Base-by-base conservation (phyloP, 352 stramenopile genomes). In the Elongisporangium senticosum region DNA sequence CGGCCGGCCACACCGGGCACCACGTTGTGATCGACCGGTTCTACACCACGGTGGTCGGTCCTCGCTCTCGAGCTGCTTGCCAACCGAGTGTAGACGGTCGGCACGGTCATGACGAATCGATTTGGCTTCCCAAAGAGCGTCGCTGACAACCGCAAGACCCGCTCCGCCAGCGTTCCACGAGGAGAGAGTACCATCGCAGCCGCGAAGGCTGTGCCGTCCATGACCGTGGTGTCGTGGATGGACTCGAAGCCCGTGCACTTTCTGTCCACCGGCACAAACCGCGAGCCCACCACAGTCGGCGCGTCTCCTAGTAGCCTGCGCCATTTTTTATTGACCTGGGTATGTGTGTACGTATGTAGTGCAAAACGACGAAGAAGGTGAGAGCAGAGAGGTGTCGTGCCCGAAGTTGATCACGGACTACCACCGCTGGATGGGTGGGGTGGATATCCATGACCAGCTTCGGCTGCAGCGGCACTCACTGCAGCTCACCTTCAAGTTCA, bases 391-490 rank as follows among this genome's bases (percentile, higher is more conserved):
- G 28, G 51, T 64, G 4, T 51, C 59, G 2, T 43, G 37, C 7
- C 59, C 64, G 14, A 62, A 58, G 17, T 26, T 58, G 2, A 53
- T 64, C 7, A 23, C n/a, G 6, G 61, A 68, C 43, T 68, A 68
- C 14, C 65, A 68, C 10, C 23, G 48, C 17, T 68, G 55, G 52
- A 72, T 68, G 61, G 65, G 59, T 15, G 55, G 62, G 37, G 64
- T 71, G 13, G 56, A 71, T 28, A 17, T 71, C 3, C 56, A 62
- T 49, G 63, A 70, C 48, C 63, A 70, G 47, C 58, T 70, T 21
- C n/a, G n/a, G n/a, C n/a, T n/a, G n/a, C n/a, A n/a, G n/a, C n/a
- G n/a, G n/a, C n/a, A n/a, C n/a, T n/a, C n/a, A n/a, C n/a, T n/a
- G n/a, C 64, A 68, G 21, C 21, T 65, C 2, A 17, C 53, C 0